Evolutionary conservation across 495 filamentous ascomycete genomes (phyloP).

Genomic region (Podospora tetraspora): DNA sequence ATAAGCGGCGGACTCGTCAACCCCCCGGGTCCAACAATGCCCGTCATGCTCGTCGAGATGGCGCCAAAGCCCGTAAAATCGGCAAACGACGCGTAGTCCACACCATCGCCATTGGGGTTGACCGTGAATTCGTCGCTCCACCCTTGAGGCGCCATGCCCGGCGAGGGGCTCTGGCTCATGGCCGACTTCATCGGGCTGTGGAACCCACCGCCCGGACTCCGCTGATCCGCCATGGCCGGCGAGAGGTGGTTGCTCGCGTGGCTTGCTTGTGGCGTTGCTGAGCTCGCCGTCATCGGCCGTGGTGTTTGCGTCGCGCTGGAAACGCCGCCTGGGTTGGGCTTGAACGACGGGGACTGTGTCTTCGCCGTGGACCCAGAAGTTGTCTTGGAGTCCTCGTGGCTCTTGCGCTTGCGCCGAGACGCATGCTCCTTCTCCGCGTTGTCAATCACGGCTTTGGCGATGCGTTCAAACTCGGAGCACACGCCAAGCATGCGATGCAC

Average conservation of each 20-base stretch:
- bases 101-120: conserved; percentile 17
- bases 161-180: conserved; percentile 29
- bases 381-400: conserved; percentile 38
- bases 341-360: conserved; percentile 27
- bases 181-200: conserved; percentile 37
- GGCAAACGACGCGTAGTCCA: conserved; percentile 43
- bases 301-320: conserved; percentile 25
- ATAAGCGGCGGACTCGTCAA: conserved; percentile 37
- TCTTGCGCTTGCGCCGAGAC: conserved; percentile 77
- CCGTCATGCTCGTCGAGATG: conserved; percentile 10
- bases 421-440: conserved; percentile 78
- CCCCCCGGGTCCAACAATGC: conserved; percentile 25
- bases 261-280: conserved; percentile 35
- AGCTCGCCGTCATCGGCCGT: conserved; percentile 29
- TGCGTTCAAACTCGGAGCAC: conserved; percentile 91
- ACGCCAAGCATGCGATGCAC: conserved; percentile 90
- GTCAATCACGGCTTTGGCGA: conserved; percentile 86
- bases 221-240: conserved; percentile 37
- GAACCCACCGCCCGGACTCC: conserved; percentile 27
- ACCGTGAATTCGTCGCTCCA: conserved; percentile 29
- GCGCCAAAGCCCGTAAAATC: conserved; percentile 44
- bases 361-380: conserved; percentile 7
- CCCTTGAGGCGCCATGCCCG: conserved; percentile 26
- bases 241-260: conserved; percentile 30
- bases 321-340: conserved; percentile 27